A percentile compares a stretch with the other conserved stretches of the same genome.
Evolutionary conservation across 805 yeast species (phyloP).

Genomic region (Citeromyces matritensis): DNA sequence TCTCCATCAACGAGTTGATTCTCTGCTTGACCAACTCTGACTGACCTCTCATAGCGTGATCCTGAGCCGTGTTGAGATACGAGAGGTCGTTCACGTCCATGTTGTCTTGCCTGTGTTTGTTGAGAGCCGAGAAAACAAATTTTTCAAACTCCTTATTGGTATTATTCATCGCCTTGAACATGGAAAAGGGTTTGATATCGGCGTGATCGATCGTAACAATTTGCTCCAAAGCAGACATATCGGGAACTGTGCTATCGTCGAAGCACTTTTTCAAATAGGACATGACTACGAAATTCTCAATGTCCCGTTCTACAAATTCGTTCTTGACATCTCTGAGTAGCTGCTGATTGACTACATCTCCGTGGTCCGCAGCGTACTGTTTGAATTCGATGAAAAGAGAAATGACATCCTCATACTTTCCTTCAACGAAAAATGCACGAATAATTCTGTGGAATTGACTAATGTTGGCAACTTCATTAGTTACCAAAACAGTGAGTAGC

Average conservation of each 20-base stretch:
- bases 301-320: background rate
- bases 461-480: constrained; percentile 9
- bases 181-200: background rate
- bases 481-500: constrained; percentile 7
- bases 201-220: too few species aligned
- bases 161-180: background rate
- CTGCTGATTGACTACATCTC: constrained; percentile 5
- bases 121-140: background rate
- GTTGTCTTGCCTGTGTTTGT: too few species aligned
- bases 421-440: constrained; percentile 8
- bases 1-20: background rate
- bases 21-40: background rate
- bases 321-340: constrained; percentile 1
- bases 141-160: background rate
- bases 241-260: constrained; percentile 6
- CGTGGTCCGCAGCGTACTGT: constrained; percentile 10
- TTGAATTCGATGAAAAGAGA: constrained; percentile 12
- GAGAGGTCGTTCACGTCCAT: background rate
- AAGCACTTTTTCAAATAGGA: background rate
- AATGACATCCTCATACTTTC: constrained; percentile 11
- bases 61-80: background rate
- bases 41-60: background rate
- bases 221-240: constrained; percentile 1
- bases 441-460: constrained; percentile 12
- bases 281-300: background rate